phyloP scores from a whole-genome alignment of 331 rosid species.

The Quercus lobata region DNA sequence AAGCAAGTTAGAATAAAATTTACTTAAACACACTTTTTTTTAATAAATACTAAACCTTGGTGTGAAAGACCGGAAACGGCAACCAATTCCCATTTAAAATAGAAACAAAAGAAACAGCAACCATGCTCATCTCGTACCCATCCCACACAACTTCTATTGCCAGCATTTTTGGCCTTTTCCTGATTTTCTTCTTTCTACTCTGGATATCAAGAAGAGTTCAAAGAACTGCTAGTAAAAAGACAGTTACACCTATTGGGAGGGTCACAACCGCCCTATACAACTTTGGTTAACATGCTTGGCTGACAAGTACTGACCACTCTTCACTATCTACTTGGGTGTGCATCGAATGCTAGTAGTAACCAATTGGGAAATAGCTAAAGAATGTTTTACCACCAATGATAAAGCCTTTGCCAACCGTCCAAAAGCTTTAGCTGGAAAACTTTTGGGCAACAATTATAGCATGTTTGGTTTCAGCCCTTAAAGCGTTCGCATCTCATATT shows the following conservation, averaged over 20 bases:
- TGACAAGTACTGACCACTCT: slow-evolving; percentile 28
- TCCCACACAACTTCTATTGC: not conserved
- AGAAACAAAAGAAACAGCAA: too few species aligned
- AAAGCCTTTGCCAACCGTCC: slow-evolving; percentile 24
- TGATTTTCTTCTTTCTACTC: not conserved
- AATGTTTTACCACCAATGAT: too few species aligned
- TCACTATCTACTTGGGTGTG: too few species aligned
- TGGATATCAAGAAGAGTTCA: not conserved
- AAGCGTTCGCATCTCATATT: too few species aligned
- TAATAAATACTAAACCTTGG: too few species aligned
- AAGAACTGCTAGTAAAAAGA: not conserved
- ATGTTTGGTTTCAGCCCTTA: slow-evolving; percentile 14
- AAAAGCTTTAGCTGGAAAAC: slow-evolving; percentile 1
- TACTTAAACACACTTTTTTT: too few species aligned
- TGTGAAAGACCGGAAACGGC: too few species aligned
- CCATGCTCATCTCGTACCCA: not conserved
- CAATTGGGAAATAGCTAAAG: too few species aligned
- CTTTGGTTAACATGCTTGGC: slow-evolving; percentile 31
- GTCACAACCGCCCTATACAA: slow-evolving; percentile 5
- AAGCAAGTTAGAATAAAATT: too few species aligned
- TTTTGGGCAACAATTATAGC: slow-evolving; percentile 14
- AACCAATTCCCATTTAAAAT: too few species aligned
- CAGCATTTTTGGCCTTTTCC: not conserved
- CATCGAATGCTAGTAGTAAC: too few species aligned
- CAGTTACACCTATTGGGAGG: slow-evolving; percentile 16